These are phyloP conservation scores for Capronia coronata DNA, from an alignment of 2,329 filamentous ascomycete genomes.

Conservation along the genomic window DNA sequence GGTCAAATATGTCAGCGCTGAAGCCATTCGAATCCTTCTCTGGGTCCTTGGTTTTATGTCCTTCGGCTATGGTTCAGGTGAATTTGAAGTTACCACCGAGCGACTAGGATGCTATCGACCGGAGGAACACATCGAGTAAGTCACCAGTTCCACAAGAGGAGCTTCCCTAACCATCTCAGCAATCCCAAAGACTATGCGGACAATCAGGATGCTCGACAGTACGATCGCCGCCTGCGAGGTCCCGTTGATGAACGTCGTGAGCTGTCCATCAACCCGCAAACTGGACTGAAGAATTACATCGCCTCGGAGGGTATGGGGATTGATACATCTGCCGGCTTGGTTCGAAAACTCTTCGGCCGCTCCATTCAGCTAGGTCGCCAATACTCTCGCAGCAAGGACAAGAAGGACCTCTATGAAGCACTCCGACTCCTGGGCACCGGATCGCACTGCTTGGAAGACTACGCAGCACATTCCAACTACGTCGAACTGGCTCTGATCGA, in stretches of 20 bases:
- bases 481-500: constrained; percentile 81
- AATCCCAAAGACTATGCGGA: constrained; percentile 79
- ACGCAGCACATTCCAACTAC: constrained; percentile 90
- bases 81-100: constrained; percentile 77
- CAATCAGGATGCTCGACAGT: constrained; percentile 75
- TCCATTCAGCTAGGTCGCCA: constrained; percentile 74
- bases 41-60: constrained; percentile 86
- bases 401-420: constrained; percentile 79
- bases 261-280: constrained; percentile 67
- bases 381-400: constrained; percentile 60
- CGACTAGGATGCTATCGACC: constrained; percentile 74
- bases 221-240: constrained; percentile 72
- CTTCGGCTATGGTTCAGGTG: constrained; percentile 74
- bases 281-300: constrained; percentile 88
- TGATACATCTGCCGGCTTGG: constrained; percentile 72
- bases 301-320: constrained; percentile 73
- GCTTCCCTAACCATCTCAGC: constrained; percentile 2
- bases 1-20: constrained; percentile 80
- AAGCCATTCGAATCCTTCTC: constrained; percentile 82
- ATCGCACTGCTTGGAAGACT: constrained; percentile 87
- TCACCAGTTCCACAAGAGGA: constrained; percentile 27
- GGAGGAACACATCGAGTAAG: constrained; percentile 73
- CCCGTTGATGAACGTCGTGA: constrained; percentile 74
- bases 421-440: constrained; percentile 80
- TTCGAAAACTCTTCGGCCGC: constrained; percentile 64